Conservation (phyloP, 164 flowering plant species). For the Aristolochia californica region DNA sequence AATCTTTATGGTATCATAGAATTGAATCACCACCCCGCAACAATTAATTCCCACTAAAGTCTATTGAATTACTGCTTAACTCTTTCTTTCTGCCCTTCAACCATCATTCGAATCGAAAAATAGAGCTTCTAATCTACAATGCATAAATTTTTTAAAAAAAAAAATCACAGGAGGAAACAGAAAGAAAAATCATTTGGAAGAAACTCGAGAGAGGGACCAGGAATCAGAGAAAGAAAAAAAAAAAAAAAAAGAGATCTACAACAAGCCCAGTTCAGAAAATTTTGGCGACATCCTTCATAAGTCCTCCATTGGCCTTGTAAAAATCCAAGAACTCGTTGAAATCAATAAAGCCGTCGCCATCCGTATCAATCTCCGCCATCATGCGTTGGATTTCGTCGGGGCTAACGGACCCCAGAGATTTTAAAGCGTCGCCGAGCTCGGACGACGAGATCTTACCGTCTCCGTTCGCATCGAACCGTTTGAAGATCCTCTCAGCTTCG, state of each 20-base stretch:
- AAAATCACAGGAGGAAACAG: neutral
- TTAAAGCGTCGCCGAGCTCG: conserved; percentile 16
- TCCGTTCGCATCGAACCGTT: conserved; percentile 5
- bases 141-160: neutral
- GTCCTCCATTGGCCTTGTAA: conserved; percentile 4
- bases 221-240: too few relatives aligned
- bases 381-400: conserved; percentile 10
- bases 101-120: too few relatives aligned
- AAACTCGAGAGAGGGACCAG: too few relatives aligned
- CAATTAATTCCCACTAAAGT: too few relatives aligned
- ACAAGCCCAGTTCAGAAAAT: too few relatives aligned
- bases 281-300: conserved; percentile 13
- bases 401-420: conserved; percentile 8
- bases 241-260: too few relatives aligned
- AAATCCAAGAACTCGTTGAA: conserved; percentile 15
- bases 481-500: too few relatives aligned
- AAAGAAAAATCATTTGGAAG: neutral
- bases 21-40: too few relatives aligned
- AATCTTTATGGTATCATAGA: too few relatives aligned
- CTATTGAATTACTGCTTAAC: too few relatives aligned
- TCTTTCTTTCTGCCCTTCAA: too few relatives aligned
- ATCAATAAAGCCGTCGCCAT: conserved; percentile 22
- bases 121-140: too few relatives aligned
- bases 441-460: conserved; percentile 17
- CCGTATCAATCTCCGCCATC: conserved; percentile 20